Evolutionary conservation across 441 rosid genomes (phyloP).

Genomic region (Francoa sonchifolia): DNA sequence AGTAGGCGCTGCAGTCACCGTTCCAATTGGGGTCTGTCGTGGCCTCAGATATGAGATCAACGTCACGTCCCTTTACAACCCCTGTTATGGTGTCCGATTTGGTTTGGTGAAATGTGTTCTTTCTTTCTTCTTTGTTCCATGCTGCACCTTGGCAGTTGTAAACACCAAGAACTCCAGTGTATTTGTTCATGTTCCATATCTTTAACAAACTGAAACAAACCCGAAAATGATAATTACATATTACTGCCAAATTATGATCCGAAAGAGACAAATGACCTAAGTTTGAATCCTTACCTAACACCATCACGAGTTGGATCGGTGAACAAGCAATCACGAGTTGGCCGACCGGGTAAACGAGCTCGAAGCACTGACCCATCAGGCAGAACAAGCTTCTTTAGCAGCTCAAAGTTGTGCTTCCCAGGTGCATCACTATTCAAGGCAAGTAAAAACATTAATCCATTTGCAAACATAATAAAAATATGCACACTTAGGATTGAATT

Average conservation of each 20-base stretch:
- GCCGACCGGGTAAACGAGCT: constrained; percentile 70
- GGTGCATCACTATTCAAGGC: constrained; percentile 58
- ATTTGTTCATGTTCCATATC: constrained; percentile 97
- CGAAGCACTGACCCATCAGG: constrained; percentile 85
- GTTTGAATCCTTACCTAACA: constrained; percentile 36
- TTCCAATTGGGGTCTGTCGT: constrained; percentile 43
- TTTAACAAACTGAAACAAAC: constrained; percentile 58
- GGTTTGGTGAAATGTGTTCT: constrained; percentile 63
- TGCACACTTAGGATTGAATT: neutral
- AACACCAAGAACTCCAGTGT: constrained; percentile 70
- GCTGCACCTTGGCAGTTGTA: constrained; percentile 99
- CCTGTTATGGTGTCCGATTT: constrained; percentile 38
- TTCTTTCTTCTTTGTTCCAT: constrained; percentile 54
- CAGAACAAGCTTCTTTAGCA: constrained; percentile 60
- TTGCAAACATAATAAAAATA: neutral
- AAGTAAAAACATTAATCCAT: neutral
- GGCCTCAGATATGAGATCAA: constrained; percentile 61
- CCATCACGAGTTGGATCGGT: constrained; percentile 83
- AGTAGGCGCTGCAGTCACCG: constrained; percentile 52
- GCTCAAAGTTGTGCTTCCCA: constrained; percentile 68
- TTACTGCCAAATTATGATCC: neutral
- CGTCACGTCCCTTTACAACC: constrained; percentile 46
- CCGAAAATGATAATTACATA: neutral
- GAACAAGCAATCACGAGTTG: constrained; percentile 70
- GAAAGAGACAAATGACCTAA: neutral